Evolutionary conservation across 148 eudicot species (phyloP).

Genomic region (Pouteria glomerata): DNA sequence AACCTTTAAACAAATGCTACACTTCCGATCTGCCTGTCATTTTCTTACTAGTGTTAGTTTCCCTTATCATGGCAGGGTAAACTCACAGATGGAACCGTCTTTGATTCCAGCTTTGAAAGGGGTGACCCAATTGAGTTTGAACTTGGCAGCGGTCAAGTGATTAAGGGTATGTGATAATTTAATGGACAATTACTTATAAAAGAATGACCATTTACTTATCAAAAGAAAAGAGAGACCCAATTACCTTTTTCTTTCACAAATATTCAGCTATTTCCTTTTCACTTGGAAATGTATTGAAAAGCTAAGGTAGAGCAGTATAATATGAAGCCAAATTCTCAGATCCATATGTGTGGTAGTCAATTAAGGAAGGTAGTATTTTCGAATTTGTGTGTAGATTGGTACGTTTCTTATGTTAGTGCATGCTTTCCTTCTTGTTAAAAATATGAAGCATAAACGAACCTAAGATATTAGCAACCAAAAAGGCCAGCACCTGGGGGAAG

Average conservation of each 20-base stretch:
- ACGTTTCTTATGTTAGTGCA: neutral
- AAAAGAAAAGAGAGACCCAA: too few relatives aligned
- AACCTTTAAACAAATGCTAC: neutral
- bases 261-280: neutral
- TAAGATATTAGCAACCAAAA: neutral
- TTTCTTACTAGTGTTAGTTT: neutral
- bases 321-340: neutral
- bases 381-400: neutral
- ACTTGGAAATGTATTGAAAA: neutral
- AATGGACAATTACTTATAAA: neutral
- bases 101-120: slow-evolving; percentile 94
- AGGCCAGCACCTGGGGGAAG: neutral
- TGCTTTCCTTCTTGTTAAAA: neutral
- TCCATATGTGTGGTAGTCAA: too few relatives aligned
- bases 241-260: neutral
- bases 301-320: neutral
- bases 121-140: slow-evolving; percentile 92
- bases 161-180: slow-evolving; percentile 40
- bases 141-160: slow-evolving; percentile 93
- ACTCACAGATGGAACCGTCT: slow-evolving; percentile 96
- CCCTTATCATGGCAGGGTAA: slow-evolving; percentile 56
- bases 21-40: neutral
- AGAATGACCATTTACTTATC: too few relatives aligned
- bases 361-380: too few relatives aligned
- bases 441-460: too few relatives aligned